Conservation (phyloP, 331 rosid species). For the Erythrophleum ivorense region DNA sequence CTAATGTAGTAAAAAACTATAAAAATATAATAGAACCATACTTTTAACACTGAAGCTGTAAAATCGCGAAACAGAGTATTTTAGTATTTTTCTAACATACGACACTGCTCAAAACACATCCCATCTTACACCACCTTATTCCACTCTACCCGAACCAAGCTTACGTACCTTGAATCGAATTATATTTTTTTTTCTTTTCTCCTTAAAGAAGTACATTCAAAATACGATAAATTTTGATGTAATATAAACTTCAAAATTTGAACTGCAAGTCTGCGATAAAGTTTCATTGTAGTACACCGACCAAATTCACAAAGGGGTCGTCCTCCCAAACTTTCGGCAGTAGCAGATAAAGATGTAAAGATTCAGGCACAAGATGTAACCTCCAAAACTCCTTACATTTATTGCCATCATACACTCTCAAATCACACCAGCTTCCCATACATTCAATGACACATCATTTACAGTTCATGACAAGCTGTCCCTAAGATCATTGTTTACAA, state of each 20-base stretch:
- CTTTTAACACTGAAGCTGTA: too few species aligned
- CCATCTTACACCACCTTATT: not conserved
- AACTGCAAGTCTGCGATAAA: not conserved
- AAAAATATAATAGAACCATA: too few species aligned
- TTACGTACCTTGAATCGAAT: not conserved
- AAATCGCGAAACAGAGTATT: too few species aligned
- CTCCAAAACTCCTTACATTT: not conserved
- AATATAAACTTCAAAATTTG: conserved; percentile 19
- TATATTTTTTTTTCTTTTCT: not conserved
- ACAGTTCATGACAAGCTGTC: not conserved
- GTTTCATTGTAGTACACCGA: conserved; percentile 4
- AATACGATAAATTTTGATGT: not conserved
- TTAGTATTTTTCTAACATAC: too few species aligned
- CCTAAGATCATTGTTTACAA: too few species aligned
- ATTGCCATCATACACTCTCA: not conserved
- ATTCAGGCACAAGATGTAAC: not conserved
- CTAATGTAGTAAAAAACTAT: too few species aligned
- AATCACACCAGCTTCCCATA: not conserved
- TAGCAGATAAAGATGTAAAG: not conserved
- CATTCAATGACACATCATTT: not conserved
- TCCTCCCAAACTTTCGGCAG: not conserved
- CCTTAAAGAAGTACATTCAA: not conserved
- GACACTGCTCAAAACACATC: not conserved
- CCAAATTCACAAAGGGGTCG: not conserved
- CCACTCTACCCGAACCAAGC: not conserved